These are phyloP conservation scores for Penicillium sp. DNA, from an alignment of 2,329 filamentous ascomycete species.

Conservation along the genomic window DNA sequence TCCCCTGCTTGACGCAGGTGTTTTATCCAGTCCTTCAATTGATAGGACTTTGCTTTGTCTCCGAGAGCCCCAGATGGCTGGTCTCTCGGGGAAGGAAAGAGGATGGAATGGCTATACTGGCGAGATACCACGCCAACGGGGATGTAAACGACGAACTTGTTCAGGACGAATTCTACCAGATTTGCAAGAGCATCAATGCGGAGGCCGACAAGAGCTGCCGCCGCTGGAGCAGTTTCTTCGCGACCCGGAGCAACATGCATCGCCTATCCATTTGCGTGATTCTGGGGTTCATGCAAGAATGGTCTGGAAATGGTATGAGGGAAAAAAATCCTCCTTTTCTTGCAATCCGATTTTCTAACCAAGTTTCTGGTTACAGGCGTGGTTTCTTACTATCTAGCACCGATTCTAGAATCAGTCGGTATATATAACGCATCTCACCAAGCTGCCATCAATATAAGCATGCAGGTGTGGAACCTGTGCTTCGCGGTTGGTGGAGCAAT, in stretches of 20 bases:
- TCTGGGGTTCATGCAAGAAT: conserved; percentile 19
- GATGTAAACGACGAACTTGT: conserved; percentile 23
- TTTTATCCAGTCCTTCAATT: conserved; percentile 43
- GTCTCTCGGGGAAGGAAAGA: conserved; percentile 51
- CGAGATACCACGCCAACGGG: conserved; percentile 51
- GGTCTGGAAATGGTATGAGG: conserved; percentile 8
- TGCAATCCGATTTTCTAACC: background rate
- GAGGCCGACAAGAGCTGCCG: conserved; percentile 12
- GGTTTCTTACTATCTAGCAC: conserved; percentile 19
- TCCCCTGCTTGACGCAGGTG: conserved; percentile 50
- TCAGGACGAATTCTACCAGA: conserved; percentile 21
- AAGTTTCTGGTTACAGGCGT: conserved; percentile 6
- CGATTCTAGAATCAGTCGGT: conserved; percentile 14
- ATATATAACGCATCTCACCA: conserved; percentile 12
- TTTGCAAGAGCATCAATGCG: conserved; percentile 18
- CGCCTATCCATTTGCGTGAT: conserved; percentile 18
- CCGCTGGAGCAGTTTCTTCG: conserved; percentile 16
- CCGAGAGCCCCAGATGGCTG: conserved; percentile 57
- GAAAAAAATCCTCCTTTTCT: too few species aligned
- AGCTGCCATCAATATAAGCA: conserved; percentile 12
- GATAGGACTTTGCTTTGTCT: conserved; percentile 46
- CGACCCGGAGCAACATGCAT: conserved; percentile 14
- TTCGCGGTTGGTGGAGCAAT: conserved; percentile 5
- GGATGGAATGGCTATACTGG: conserved; percentile 49
- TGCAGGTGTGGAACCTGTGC: conserved; percentile 11